Evolutionary conservation across 164 flowering plant genomes (phyloP).

Genomic region (Stephania cephalantha): DNA sequence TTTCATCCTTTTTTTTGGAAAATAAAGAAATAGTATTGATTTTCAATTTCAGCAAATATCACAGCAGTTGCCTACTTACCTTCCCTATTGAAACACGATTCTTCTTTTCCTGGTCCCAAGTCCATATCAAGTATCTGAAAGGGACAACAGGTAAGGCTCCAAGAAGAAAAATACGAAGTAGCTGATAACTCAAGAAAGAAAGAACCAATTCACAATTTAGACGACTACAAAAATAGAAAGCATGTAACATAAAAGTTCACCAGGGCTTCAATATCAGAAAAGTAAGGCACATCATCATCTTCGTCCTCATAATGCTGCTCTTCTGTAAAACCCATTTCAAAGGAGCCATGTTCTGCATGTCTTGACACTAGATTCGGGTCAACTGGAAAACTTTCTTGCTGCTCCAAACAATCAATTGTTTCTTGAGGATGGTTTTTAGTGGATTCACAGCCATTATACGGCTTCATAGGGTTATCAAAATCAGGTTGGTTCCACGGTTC

Average conservation of each 20-base stretch:
- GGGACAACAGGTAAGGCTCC: not conserved
- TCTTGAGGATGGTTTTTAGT: constrained; percentile 16
- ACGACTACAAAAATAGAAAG: not conserved
- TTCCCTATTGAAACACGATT: constrained; percentile 36
- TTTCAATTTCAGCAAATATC: not conserved
- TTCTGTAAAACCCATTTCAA: constrained; percentile 26
- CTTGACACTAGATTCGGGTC: constrained; percentile 14
- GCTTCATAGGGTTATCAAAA: constrained; percentile 10
- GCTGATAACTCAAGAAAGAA: constrained; percentile 11
- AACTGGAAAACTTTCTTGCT: constrained; percentile 21
- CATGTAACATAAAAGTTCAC: constrained; percentile 24
- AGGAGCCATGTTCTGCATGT: constrained; percentile 21
- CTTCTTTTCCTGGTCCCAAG: constrained; percentile 57
- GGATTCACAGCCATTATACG: constrained; percentile 20
- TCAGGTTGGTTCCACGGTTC: constrained; percentile 18
- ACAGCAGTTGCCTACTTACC: constrained; percentile 68
- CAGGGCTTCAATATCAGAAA: constrained; percentile 91
- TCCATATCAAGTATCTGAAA: constrained; percentile 88
- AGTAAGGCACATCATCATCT: constrained; percentile 66
- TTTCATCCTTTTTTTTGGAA: not conserved
- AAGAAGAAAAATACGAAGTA: not conserved
- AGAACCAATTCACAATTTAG: not conserved
- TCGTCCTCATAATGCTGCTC: constrained; percentile 46
- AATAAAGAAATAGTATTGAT: not conserved
- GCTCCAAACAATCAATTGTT: constrained; percentile 19